Conservation (phyloP, 345 rosid genomes). For the Gossypium arboreum region DNA sequence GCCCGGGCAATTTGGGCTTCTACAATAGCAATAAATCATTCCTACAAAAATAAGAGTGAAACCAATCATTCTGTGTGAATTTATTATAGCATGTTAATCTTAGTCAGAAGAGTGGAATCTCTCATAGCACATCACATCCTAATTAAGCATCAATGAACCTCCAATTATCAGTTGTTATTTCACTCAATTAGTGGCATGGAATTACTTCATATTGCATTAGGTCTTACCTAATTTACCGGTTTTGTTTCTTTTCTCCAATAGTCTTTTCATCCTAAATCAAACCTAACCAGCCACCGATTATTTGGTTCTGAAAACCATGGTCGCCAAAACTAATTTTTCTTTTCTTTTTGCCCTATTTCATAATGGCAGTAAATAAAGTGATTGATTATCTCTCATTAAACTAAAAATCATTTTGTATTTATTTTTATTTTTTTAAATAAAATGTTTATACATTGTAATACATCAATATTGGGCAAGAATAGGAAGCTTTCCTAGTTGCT, state of each 20-base stretch:
- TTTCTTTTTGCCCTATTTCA: neutral
- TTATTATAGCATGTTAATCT: neutral
- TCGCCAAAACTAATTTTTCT: neutral
- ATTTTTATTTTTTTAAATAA: too few species aligned
- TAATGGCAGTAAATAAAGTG: too few species aligned
- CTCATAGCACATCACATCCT: neutral
- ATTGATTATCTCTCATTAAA: too few species aligned
- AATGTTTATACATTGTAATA: too few species aligned
- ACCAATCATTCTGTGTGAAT: neutral
- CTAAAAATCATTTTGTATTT: too few species aligned
- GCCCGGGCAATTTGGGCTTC: too few species aligned
- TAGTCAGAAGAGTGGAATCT: neutral
- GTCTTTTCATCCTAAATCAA: neutral
- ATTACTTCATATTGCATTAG: neutral
- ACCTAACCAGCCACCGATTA: neutral
- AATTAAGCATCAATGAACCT: neutral
- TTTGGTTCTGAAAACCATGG: neutral
- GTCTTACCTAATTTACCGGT: neutral
- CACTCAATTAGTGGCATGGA: neutral
- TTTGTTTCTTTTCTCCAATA: neutral
- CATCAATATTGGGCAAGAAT: too few species aligned
- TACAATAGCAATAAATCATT: too few species aligned
- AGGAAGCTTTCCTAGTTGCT: too few species aligned
- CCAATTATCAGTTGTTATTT: neutral
- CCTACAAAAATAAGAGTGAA: neutral